Conservation (phyloP, 2,329 filamentous ascomycete species). For the Plectosphaerella plurivora region DNA sequence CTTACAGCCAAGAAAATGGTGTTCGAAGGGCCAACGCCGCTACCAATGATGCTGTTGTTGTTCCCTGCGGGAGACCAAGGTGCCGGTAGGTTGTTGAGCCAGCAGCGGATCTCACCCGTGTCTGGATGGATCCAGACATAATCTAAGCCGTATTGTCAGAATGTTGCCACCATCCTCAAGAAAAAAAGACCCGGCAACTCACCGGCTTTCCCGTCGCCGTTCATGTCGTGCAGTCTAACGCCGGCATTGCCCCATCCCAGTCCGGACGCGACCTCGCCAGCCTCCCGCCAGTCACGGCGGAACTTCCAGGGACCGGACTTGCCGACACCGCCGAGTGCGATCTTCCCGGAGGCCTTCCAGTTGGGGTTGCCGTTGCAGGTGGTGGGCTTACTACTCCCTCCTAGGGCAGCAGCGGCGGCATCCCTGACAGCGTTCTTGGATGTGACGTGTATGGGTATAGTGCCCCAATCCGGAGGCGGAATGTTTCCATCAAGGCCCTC, state of each 20-base stretch:
- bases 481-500: no score
- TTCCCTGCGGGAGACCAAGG: constrained; percentile 10
- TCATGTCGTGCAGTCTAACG: constrained; percentile 12
- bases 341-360: no score
- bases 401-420: no score
- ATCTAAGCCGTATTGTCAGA: constrained; percentile 1
- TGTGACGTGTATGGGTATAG: no score
- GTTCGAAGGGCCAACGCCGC: constrained; percentile 5
- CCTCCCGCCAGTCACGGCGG: no score
- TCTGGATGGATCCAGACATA: constrained; percentile 12
- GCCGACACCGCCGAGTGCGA: background rate
- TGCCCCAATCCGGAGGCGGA: background rate
- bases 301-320: background rate
- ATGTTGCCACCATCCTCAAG: background rate
- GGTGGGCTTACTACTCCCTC: no score
- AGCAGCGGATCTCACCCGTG: constrained; percentile 11
- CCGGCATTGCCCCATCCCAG: background rate
- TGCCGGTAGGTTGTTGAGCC: constrained; percentile 12
- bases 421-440: no score
- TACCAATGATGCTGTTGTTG: constrained; percentile 10
- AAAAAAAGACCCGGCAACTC: background rate
- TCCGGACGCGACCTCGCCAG: no score
- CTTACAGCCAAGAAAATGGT: constrained; percentile 7
- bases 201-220: constrained; percentile 14
- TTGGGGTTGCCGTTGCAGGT: no score